These are phyloP conservation scores for Arachnomyces sp. DNA, from an alignment of 2,329 filamentous ascomycete species.

Conservation along the genomic window DNA sequence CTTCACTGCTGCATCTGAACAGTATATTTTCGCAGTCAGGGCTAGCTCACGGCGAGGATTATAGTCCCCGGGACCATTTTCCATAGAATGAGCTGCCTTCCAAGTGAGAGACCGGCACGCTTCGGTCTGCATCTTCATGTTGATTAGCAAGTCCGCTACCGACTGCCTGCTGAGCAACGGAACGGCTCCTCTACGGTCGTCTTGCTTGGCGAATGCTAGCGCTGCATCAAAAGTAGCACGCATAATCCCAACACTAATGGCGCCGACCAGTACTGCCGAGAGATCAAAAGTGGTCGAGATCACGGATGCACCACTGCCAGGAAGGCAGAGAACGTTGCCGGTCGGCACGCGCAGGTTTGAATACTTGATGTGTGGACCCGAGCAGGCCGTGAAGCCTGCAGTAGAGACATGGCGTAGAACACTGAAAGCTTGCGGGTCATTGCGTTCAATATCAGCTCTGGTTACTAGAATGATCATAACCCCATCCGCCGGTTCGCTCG, in stretches of 20 bases:
- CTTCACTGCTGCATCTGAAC: conserved; percentile 43
- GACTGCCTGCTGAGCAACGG: conserved; percentile 42
- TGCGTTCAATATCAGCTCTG: conserved; percentile 39
- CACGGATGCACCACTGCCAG: conserved; percentile 36
- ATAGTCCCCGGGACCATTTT: conserved; percentile 35
- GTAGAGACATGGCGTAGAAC: conserved; percentile 41
- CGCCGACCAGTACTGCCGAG: conserved; percentile 44
- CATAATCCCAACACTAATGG: conserved; percentile 48
- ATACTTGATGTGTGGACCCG: conserved; percentile 43
- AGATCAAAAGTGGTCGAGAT: conserved; percentile 38
- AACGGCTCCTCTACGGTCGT: conserved; percentile 39
- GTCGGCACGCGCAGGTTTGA: conserved; percentile 41
- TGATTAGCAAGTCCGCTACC: conserved; percentile 44
- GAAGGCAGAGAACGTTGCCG: conserved; percentile 39
- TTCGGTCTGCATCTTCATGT: conserved; percentile 46
- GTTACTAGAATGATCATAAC: conserved; percentile 47
- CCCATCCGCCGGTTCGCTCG: conserved; percentile 18
- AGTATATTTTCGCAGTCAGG: conserved; percentile 45
- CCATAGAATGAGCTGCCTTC: conserved; percentile 42
- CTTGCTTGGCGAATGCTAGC: conserved; percentile 41
- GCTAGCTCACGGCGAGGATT: conserved; percentile 38
- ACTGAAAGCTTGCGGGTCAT: conserved; percentile 34
- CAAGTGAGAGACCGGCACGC: conserved; percentile 44
- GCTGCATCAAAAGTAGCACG: conserved; percentile 46
- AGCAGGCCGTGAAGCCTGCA: conserved; percentile 41